Conservation (phyloP, 1,284 basidiomycete genomes). For the Cryptococcus sp. region DNA sequence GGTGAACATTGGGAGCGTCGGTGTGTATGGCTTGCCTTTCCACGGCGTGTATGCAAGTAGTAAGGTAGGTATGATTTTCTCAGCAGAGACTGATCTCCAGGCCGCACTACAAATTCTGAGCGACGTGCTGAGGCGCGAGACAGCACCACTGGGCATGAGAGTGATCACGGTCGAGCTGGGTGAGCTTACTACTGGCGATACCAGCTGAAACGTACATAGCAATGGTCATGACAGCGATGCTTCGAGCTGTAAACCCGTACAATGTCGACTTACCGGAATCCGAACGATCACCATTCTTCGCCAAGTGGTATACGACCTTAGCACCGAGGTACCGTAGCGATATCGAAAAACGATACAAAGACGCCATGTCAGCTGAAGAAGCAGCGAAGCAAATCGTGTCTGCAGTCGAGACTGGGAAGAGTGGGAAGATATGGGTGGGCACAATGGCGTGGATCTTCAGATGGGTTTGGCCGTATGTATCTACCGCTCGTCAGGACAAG, state of each 20-base stretch:
- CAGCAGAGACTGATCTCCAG: too few species aligned
- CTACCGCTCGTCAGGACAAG: constrained; percentile 1
- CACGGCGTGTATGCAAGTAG: constrained; percentile 17
- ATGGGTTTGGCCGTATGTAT: constrained; percentile 1
- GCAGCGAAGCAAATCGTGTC: constrained; percentile 1
- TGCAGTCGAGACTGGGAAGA: not conserved
- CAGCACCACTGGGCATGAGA: constrained; percentile 13
- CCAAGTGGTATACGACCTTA: constrained; percentile 1
- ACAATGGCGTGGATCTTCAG: constrained; percentile 6
- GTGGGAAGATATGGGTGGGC: constrained; percentile 6
- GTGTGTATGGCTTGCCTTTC: constrained; percentile 12
- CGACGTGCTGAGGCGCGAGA: constrained; percentile 19
- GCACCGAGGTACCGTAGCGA: constrained; percentile 2
- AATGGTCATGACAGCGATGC: constrained; percentile 6
- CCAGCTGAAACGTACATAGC: not conserved
- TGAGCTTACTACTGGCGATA: not conserved
- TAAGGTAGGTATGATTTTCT: too few species aligned
- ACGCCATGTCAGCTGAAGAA: not conserved
- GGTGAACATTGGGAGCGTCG: constrained; percentile 28
- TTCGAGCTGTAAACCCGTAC: constrained; percentile 2
- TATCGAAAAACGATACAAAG: not conserved
- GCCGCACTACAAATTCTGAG: constrained; percentile 10
- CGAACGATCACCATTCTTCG: not conserved
- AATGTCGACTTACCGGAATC: not conserved
- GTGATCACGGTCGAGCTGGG: constrained; percentile 21